A percentile compares a stretch with the other conserved stretches of the same genome.
Evolutionary conservation across 2,329 filamentous ascomycete genomes (phyloP).

Genomic region (Penicillium palitans): DNA sequence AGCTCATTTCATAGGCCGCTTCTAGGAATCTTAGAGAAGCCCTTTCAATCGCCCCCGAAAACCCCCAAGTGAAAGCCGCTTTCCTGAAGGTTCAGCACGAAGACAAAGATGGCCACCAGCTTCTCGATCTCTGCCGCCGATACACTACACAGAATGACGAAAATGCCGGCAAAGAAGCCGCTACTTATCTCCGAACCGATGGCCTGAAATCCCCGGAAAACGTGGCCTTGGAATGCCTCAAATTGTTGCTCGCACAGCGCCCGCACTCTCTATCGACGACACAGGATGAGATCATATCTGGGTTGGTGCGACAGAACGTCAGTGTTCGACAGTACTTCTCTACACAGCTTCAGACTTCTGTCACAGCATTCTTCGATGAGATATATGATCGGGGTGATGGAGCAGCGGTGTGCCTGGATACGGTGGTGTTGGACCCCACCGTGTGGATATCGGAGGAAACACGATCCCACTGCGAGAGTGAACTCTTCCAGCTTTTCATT

Average conservation of each 20-base stretch:
- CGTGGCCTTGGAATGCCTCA: conserved; percentile 46
- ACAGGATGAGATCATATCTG: conserved; percentile 51
- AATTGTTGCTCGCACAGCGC: conserved; percentile 43
- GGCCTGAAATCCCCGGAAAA: conserved; percentile 46
- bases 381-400: conserved; percentile 51
- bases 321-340: conserved; percentile 48
- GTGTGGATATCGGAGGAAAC: conserved; percentile 48
- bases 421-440: conserved; percentile 47
- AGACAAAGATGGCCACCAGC: conserved; percentile 44
- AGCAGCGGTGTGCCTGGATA: conserved; percentile 49
- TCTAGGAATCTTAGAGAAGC: conserved; percentile 52
- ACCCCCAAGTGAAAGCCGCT: conserved; percentile 47
- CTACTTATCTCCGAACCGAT: conserved; percentile 44
- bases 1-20: conserved; percentile 39
- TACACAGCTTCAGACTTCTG: conserved; percentile 43
- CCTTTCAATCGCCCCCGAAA: conserved; percentile 48
- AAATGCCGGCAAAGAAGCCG: conserved; percentile 46
- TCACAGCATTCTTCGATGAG: conserved; percentile 51
- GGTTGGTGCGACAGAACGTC: conserved; percentile 46
- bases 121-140: conserved; percentile 47
- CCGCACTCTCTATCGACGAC: conserved; percentile 38
- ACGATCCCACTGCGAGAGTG: conserved; percentile 48
- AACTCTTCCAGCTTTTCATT: conserved; percentile 65
- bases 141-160: conserved; percentile 46
- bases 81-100: conserved; percentile 48